Conservation (phyloP, 352 stramenopile genomes). For the Globisporangium recalcitrans region DNA sequence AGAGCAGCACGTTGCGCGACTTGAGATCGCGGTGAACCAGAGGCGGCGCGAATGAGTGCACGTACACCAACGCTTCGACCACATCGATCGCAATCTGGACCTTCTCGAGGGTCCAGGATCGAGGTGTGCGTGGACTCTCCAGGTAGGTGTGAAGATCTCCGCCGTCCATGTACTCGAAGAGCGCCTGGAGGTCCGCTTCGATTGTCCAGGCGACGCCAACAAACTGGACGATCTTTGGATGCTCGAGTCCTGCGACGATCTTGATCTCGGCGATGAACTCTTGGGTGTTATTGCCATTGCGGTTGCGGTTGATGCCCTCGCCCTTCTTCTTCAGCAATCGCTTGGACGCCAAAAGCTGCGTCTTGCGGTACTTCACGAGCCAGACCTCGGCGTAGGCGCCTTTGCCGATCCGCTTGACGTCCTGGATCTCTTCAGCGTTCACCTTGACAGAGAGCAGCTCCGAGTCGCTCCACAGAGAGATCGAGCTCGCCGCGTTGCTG, state of each 20-base stretch:
- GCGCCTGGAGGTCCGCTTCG: conserved; percentile 40
- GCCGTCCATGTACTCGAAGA: conserved; percentile 64
- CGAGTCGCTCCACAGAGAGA: background rate
- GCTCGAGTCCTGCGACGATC: conserved; percentile 4
- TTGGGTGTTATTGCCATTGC: background rate
- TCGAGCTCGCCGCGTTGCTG: background rate
- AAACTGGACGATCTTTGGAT: conserved; percentile 38
- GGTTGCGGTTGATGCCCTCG: background rate
- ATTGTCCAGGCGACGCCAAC: conserved; percentile 51
- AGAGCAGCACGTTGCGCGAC: conserved; percentile 33
- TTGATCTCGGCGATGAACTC: conserved; percentile 27
- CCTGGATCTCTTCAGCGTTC: conserved; percentile 10
- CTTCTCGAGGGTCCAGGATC: conserved; percentile 3
- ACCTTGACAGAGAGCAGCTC: conserved; percentile 28
- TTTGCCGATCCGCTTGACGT: conserved; percentile 4
- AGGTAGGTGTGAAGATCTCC: conserved; percentile 45
- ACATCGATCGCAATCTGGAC: conserved; percentile 19
- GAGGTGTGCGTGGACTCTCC: background rate
- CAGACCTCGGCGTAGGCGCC: conserved; percentile 9
- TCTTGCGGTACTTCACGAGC: conserved; percentile 11
- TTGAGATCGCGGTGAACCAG: conserved; percentile 37
- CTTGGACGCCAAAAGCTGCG: conserved; percentile 3
- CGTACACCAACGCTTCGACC: conserved; percentile 32
- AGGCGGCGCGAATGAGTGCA: conserved; percentile 34
- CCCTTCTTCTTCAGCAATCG: background rate